Conservation (phyloP, 108 stramenopile species). For the Fragilaria radians region DNA sequence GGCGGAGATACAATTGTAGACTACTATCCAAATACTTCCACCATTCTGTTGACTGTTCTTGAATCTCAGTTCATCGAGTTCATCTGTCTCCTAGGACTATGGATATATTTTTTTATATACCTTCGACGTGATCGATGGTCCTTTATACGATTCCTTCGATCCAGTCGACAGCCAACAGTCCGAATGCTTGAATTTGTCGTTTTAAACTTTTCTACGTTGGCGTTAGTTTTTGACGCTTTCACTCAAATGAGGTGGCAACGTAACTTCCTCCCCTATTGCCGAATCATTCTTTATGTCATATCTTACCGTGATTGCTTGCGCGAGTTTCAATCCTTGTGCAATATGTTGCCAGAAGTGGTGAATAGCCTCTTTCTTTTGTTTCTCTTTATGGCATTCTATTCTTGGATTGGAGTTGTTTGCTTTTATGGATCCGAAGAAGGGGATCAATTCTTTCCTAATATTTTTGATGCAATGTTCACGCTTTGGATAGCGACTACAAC, state of each 20-base stretch:
- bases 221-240: not conserved
- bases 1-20: slow-evolving; percentile 18
- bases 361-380: slow-evolving; percentile 35
- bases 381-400: slow-evolving; percentile 47
- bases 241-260: not conserved
- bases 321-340: not conserved
- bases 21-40: slow-evolving; percentile 52
- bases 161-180: slow-evolving; percentile 7
- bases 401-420: slow-evolving; percentile 60
- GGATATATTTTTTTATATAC: slow-evolving; percentile 22
- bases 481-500: slow-evolving; percentile 59
- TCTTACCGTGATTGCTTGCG: not conserved
- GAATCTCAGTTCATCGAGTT: slow-evolving; percentile 37
- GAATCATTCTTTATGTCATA: not conserved
- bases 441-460: slow-evolving; percentile 42
- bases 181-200: slow-evolving; percentile 5
- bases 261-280: not conserved
- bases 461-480: slow-evolving; percentile 48
- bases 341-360: slow-evolving; percentile 36
- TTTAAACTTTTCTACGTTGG: not conserved
- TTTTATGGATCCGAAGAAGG: slow-evolving; percentile 56
- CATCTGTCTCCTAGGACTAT: slow-evolving; percentile 27
- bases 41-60: slow-evolving; percentile 35
- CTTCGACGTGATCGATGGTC: slow-evolving; percentile 53
- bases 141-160: slow-evolving; percentile 35